Percentiles rank a stretch among this genome's conserved stretches.
phyloP scores from a whole-genome alignment of 2,329 filamentous ascomycete species.

The Fusarium guadeloupense region DNA sequence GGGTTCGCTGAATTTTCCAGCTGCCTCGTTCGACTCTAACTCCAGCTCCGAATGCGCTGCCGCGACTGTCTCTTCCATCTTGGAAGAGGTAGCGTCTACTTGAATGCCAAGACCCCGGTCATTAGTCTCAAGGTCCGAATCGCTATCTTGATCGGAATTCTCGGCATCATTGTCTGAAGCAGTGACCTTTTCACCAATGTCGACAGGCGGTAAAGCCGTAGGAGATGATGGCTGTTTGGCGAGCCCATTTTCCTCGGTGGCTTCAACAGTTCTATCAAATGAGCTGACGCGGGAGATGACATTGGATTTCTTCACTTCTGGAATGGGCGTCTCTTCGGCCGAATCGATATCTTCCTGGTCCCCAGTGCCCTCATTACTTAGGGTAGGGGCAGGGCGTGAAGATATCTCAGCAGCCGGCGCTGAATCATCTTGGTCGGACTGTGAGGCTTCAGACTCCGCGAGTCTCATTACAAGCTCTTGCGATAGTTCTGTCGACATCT shows the following conservation, averaged over 20 bases:
- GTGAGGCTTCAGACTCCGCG: not conserved
- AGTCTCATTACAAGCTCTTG: not conserved
- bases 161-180: not conserved
- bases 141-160: not conserved
- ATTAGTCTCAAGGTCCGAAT: not conserved
- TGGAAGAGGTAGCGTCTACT: not conserved
- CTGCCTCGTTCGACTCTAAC: not conserved
- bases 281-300: slow-evolving; percentile 4
- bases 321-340: not conserved
- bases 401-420: not conserved
- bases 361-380: not conserved
- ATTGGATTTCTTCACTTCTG: not conserved
- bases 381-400: not conserved
- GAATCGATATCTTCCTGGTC: not conserved
- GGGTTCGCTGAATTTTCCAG: not conserved
- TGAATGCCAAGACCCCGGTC: slow-evolving; percentile 1
- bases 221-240: not conserved
- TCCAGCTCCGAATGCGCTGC: not conserved
- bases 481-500: slow-evolving; percentile 14
- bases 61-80: not conserved
- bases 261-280: not conserved
- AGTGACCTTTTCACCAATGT: not conserved
- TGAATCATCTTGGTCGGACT: not conserved
- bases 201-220: not conserved
- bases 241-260: not conserved